phyloP scores from a whole-genome alignment of 108 stramenopile species.

The Skeletonema grethae region DNA sequence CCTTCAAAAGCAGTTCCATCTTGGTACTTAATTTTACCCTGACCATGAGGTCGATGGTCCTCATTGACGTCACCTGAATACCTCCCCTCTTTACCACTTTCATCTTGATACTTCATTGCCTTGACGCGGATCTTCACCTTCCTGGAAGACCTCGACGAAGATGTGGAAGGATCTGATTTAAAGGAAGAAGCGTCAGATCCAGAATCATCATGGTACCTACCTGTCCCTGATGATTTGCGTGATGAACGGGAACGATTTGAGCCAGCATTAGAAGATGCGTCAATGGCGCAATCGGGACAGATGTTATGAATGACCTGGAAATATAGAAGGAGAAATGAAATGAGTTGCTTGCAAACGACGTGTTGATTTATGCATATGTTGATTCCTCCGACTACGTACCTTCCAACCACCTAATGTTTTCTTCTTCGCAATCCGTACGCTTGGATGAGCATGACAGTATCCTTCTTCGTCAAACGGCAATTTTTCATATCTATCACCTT shows the following conservation, averaged over 20 bases:
- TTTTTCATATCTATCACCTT: conserved; percentile 37
- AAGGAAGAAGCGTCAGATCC: conserved; percentile 28
- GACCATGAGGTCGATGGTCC: conserved; percentile 46
- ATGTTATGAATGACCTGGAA: conserved; percentile 37
- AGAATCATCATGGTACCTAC: conserved; percentile 30
- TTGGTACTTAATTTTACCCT: conserved; percentile 51
- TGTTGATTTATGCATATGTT: background rate
- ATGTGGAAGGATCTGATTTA: conserved; percentile 18
- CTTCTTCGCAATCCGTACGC: conserved; percentile 44
- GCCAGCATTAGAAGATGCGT: conserved; percentile 32
- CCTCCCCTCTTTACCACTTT: conserved; percentile 35
- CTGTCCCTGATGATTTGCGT: conserved; percentile 27
- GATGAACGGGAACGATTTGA: conserved; percentile 16
- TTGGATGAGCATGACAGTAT: conserved; percentile 49
- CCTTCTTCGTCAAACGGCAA: conserved; percentile 50
- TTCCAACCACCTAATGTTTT: conserved; percentile 53
- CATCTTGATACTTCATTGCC: conserved; percentile 46
- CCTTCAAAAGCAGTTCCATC: conserved; percentile 37
- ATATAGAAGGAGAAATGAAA: background rate
- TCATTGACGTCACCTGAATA: conserved; percentile 48
- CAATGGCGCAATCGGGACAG: conserved; percentile 47
- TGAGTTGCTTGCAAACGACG: background rate
- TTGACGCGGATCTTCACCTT: conserved; percentile 51
- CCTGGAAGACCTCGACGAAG: conserved; percentile 11
- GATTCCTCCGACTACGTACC: background rate